A percentile compares a stretch with the other conserved stretches of the same genome.
Conservation (phyloP, 805 yeast genomes). For the Kodamaea leandrae region DNA sequence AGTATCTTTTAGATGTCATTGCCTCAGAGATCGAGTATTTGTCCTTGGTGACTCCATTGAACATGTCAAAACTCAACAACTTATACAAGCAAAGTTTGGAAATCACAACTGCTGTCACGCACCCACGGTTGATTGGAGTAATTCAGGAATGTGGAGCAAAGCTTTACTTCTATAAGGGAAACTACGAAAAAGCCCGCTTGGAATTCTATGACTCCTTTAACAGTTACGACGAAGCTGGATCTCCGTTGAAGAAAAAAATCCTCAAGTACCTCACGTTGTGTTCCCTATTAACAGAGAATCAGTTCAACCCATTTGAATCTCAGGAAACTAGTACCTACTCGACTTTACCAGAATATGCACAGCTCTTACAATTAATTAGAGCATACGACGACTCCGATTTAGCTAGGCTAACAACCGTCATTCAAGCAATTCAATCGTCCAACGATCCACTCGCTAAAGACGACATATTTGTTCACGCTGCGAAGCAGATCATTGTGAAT, state of each 20-base stretch:
- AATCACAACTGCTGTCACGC: conserved; percentile 65
- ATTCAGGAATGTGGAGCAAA: conserved; percentile 75
- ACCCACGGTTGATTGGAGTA: conserved; percentile 72
- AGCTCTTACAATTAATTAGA: conserved; percentile 27
- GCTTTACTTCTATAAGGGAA: conserved; percentile 56
- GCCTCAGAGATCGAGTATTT: conserved; percentile 63
- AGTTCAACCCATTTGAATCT: conserved; percentile 68
- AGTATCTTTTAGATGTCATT: conserved; percentile 58
- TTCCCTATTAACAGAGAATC: conserved; percentile 60
- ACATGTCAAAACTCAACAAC: conserved; percentile 40
- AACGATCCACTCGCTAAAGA: conserved; percentile 29
- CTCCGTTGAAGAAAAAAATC: conserved; percentile 48
- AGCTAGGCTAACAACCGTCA: conserved; percentile 15
- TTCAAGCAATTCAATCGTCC: conserved; percentile 16
- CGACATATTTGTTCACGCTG: conserved; percentile 28
- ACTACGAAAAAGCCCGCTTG: conserved; percentile 58
- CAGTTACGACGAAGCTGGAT: conserved; percentile 45
- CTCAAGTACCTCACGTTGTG: conserved; percentile 62
- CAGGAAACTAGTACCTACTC: conserved; percentile 63
- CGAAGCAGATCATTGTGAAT: conserved; percentile 25
- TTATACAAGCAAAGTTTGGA: conserved; percentile 44
- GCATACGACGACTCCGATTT: conserved; percentile 32
- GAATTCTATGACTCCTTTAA: conserved; percentile 56
- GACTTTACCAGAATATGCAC: conserved; percentile 28
- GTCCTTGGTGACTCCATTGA: conserved; percentile 30